Base-by-base conservation (phyloP, 2,329 filamentous ascomycete genomes). In the Ceratocystis cacaofunesta region DNA sequence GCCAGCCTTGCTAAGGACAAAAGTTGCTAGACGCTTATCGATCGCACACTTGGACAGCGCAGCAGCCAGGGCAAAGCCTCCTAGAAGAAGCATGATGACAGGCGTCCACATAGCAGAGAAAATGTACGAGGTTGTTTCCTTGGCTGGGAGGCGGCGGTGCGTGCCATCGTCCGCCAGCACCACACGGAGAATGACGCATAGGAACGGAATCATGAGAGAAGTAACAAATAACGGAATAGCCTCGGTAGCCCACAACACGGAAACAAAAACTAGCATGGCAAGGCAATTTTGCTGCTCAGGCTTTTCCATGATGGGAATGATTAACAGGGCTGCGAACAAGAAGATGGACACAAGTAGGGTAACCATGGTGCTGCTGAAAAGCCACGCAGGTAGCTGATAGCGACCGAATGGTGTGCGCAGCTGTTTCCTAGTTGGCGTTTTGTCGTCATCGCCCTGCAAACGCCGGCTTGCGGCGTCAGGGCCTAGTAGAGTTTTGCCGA, bases 81-180 rank as follows among this genome's bases (percentile, higher is more conserved):
- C 94, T 0, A 99, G 85, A 25, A 99, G 80, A 17, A 99, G 84
- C 94, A 99, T 97, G 70, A 99, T 99, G 65, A 99, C 94, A 0
- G 94, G 92, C 2, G 92, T 96, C 94, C 94, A 99, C 94, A 99
- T 99, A 30, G 94, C 87, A 3, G 90, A 82, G 71, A 99, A 97
- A 66, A 96, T 88, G 71, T 88, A 92, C 32, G 83, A 80, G 0
- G 92, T 90, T 0, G 94, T 92, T 55, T 85, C 82, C 73, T 92
- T 92, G 2, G 91, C 84, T n/a, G 82, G 81, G 5, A 99, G 80
- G 25, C 92, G 84, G 57, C 78, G 76, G 68, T 90, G 80, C 0
- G 87, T 86, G 70, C 74, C 73, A 4, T 85, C 82, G 64, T 95
- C 89, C 41, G 86, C 84, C 41, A 90, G 85, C 68, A 96, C 89